These are phyloP conservation scores for Apium graveolens DNA, from an alignment of 129 eudicot genomes.

Conservation along the genomic window DNA sequence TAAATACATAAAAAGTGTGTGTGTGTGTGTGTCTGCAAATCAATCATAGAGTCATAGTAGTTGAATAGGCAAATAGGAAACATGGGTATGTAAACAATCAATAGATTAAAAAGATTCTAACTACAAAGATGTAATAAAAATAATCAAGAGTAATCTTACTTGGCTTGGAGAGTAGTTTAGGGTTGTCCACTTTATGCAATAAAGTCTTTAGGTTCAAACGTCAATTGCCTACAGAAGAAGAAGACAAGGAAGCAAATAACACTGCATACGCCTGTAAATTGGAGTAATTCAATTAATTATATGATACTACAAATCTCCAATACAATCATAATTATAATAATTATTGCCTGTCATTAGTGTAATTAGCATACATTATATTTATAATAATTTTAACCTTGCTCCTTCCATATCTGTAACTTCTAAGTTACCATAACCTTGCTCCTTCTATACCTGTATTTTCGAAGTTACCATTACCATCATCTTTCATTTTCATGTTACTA, in stretches of 20 bases:
- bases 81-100: slow-evolving; percentile 23
- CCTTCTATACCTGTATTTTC: not conserved
- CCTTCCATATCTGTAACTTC: not conserved
- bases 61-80: slow-evolving; percentile 13
- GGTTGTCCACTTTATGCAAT: slow-evolving; percentile 15
- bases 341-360: not conserved
- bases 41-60: slow-evolving; percentile 22
- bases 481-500: not conserved
- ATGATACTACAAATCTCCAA: not conserved
- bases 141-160: slow-evolving; percentile 23
- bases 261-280: not conserved
- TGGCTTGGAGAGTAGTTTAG: slow-evolving; percentile 29
- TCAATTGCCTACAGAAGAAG: not conserved
- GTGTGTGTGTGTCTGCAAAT: slow-evolving; percentile 12
- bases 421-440: not conserved
- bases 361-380: not conserved
- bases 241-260: slow-evolving; percentile 12
- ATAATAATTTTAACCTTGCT: not conserved
- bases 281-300: not conserved
- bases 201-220: slow-evolving; percentile 9
- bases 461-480: not conserved
- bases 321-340: not conserved
- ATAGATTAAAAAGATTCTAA: slow-evolving; percentile 8
- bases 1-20: slow-evolving; percentile 6
- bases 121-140: slow-evolving; percentile 8